Evolutionary conservation across 148 eudicot species (phyloP).

Genomic region (Polygonum aviculare): DNA sequence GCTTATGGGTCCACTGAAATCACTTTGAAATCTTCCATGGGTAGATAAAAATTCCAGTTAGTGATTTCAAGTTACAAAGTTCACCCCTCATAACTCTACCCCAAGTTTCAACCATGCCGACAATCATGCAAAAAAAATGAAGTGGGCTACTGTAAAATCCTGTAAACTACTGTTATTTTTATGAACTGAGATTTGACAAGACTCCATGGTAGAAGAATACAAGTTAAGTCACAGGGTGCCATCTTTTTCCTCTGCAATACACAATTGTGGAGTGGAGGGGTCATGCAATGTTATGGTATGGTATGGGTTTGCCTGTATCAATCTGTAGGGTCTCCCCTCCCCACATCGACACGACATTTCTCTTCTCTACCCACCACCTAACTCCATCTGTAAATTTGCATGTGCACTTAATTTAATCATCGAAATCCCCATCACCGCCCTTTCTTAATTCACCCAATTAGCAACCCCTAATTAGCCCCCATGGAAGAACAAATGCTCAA

Average conservation of each 20-base stretch:
- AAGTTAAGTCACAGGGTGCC: slow-evolving; percentile 1
- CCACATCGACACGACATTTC: not conserved
- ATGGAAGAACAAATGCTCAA: not conserved
- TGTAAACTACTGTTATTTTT: not conserved
- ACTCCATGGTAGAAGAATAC: not conserved
- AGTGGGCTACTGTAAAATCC: not conserved
- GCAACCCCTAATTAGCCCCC: not conserved
- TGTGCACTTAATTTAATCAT: not conserved
- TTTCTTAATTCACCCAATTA: not conserved
- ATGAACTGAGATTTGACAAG: slow-evolving; percentile 7
- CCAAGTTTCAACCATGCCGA: not conserved
- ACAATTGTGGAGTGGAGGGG: not conserved
- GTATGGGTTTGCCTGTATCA: not conserved
- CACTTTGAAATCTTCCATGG: not conserved
- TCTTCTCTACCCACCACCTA: slow-evolving; percentile 1
- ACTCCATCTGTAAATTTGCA: not conserved
- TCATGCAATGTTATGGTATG: not conserved
- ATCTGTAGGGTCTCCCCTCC: not conserved
- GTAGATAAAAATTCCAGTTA: not conserved
- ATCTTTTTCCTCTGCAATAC: slow-evolving; percentile 3
- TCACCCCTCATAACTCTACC: no score
- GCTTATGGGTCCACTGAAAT: not conserved
- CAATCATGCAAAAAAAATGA: not conserved
- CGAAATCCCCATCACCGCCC: not conserved
- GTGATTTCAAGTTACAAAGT: not conserved